A percentile compares a stretch with the other conserved stretches of the same genome.
These are phyloP conservation scores for Ricinus communis DNA, from an alignment of 345 rosid species.

Conservation along the genomic window DNA sequence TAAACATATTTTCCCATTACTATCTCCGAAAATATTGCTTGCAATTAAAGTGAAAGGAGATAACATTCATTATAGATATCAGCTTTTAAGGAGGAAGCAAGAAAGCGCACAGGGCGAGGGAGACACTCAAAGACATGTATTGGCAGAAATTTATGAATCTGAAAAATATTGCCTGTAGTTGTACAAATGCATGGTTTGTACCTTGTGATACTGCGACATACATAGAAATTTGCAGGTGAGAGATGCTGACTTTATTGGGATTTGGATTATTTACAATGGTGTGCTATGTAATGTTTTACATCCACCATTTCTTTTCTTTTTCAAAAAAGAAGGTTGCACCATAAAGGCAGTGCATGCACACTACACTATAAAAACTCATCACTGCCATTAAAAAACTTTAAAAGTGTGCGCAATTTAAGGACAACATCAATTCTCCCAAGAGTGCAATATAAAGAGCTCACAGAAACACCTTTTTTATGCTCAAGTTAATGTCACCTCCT, in stretches of 20 bases:
- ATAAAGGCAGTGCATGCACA: no score
- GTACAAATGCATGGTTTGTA: not conserved
- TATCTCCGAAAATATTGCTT: not conserved
- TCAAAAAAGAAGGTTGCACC: not conserved
- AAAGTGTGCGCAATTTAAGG: constrained; percentile 40
- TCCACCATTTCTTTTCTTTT: no score
- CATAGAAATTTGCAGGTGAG: not conserved
- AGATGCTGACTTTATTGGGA: constrained; percentile 15
- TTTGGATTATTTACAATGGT: constrained; percentile 7
- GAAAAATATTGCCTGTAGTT: not conserved
- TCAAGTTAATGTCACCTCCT: constrained; percentile 17
- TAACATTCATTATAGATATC: not conserved
- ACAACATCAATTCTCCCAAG: constrained; percentile 20
- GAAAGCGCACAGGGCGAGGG: no score
- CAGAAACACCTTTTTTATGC: constrained; percentile 12
- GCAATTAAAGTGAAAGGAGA: not conserved
- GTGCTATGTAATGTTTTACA: not conserved
- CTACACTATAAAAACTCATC: constrained; percentile 9
- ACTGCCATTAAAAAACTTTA: constrained; percentile 20
- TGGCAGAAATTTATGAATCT: not conserved
- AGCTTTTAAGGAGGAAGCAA: not conserved
- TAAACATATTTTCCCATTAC: no score
- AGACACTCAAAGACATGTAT: not conserved
- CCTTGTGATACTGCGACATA: not conserved
- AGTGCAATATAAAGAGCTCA: constrained; percentile 14